phyloP scores from a whole-genome alignment of 2,329 filamentous ascomycete genomes.

The Penicillium sp. region DNA sequence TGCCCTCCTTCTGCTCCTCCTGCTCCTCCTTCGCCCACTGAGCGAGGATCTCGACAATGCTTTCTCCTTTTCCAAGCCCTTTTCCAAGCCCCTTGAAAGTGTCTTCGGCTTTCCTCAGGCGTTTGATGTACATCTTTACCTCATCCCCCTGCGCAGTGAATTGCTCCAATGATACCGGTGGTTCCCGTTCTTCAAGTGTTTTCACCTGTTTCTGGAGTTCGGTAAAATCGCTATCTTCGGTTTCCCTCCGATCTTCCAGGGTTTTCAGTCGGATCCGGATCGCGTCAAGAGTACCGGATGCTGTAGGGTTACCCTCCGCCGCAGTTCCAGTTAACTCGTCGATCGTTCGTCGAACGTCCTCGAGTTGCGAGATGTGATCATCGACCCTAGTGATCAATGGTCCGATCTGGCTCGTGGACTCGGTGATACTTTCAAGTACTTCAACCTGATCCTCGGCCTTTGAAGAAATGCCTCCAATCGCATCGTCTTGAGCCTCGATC shows the following conservation, averaged over 20 bases:
- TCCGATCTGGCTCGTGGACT: constrained; percentile 1
- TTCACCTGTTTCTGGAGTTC: background rate
- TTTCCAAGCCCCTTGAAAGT: background rate
- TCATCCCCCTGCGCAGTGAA: background rate
- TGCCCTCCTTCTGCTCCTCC: background rate
- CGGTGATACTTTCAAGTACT: constrained; percentile 8
- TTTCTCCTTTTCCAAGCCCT: no score
- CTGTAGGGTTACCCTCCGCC: background rate
- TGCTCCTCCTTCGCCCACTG: no score
- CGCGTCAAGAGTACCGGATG: background rate
- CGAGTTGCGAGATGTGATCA: background rate
- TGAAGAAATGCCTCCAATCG: background rate
- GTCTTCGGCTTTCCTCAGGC: background rate
- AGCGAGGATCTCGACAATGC: no score
- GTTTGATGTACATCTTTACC: background rate
- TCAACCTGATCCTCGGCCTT: background rate
- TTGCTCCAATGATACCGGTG: background rate
- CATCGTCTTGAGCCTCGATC: background rate
- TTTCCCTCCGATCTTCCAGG: background rate
- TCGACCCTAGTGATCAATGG: background rate
- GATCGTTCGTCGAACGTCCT: background rate
- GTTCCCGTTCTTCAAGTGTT: background rate
- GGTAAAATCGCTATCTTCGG: no score
- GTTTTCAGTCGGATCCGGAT: background rate
- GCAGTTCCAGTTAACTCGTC: background rate